phyloP scores from a whole-genome alignment of 2,329 filamentous ascomycete species.

The Venturia oleaginea region DNA sequence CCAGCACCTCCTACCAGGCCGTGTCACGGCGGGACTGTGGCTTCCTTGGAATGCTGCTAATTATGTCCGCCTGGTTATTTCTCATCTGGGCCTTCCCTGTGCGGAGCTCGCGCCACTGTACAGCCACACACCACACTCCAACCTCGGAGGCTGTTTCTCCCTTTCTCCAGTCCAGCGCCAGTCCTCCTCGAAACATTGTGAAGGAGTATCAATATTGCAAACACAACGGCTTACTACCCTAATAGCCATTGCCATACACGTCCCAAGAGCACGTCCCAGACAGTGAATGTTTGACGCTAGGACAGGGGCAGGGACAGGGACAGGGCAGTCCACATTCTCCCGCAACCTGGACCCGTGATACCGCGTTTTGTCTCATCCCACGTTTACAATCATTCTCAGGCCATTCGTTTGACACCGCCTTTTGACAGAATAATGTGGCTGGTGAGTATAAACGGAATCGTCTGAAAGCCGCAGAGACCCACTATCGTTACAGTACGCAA shows the following conservation, averaged over 20 bases:
- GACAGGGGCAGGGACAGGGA: neutral
- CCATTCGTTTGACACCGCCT: neutral
- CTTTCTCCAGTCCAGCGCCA: neutral
- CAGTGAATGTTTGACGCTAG: neutral
- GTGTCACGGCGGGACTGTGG: too few species aligned
- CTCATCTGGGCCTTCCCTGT: too few species aligned
- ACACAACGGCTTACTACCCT: neutral
- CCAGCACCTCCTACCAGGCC: too few species aligned
- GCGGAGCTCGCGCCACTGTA: too few species aligned
- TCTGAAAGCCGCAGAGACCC: too few species aligned
- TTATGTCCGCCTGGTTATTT: too few species aligned
- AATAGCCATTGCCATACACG: neutral
- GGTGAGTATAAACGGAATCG: too few species aligned
- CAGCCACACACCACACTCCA: too few species aligned
- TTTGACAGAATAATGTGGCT: neutral
- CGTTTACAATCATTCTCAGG: neutral
- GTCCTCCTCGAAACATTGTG: neutral
- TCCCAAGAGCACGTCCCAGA: neutral
- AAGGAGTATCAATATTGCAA: neutral
- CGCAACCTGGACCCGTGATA: neutral
- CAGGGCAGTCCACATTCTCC: neutral
- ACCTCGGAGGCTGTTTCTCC: too few species aligned
- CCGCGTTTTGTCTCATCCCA: neutral
- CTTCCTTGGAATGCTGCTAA: too few species aligned
- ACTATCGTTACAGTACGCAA: too few species aligned